A percentile compares a stretch with the other conserved stretches of the same genome.
Conservation (phyloP, 371 early-diverging fungal genomes). For the Rhizopus arrhizus region DNA sequence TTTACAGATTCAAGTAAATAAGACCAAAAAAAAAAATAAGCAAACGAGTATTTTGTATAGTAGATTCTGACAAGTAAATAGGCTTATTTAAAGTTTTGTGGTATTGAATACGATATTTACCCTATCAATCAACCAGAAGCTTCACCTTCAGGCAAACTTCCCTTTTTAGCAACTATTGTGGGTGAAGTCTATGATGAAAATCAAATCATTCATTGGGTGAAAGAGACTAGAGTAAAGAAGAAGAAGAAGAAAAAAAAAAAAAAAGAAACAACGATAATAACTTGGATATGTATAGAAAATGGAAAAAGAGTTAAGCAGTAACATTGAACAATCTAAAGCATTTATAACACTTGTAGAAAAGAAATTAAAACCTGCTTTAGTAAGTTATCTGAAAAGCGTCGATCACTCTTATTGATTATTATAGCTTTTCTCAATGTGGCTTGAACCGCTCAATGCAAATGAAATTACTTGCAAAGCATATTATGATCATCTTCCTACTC, state of each 20-base stretch:
- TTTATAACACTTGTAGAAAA: conserved; percentile 42
- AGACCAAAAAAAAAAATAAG: too few relatives aligned
- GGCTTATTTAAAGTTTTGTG: conserved; percentile 51
- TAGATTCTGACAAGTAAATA: conserved; percentile 8
- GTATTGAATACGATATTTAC: conserved; percentile 36
- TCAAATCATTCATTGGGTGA: conserved; percentile 45
- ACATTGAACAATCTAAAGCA: conserved; percentile 43
- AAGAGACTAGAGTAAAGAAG: conserved; percentile 30
- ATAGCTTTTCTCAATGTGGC: conserved; percentile 52
- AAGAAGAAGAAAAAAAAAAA: not conserved
- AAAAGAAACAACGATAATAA: not conserved
- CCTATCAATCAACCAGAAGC: conserved; percentile 48
- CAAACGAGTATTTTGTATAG: too few relatives aligned
- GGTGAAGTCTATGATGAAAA: conserved; percentile 38
- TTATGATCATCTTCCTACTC: conserved; percentile 47
- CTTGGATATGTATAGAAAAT: conserved; percentile 22
- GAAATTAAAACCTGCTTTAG: conserved; percentile 50
- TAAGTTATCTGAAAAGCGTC: conserved; percentile 17
- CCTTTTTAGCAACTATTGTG: conserved; percentile 45
- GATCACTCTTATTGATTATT: not conserved
- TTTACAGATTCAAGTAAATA: conserved; percentile 42
- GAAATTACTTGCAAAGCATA: conserved; percentile 36
- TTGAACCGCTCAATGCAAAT: conserved; percentile 49
- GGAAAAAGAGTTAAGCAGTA: conserved; percentile 22
- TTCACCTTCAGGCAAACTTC: conserved; percentile 47